Percentiles rank a stretch among this genome's conserved stretches.
These are phyloP conservation scores for Pseudogymnoascus sp. DNA, from an alignment of 2,329 filamentous ascomycete species.

Conservation along the genomic window DNA sequence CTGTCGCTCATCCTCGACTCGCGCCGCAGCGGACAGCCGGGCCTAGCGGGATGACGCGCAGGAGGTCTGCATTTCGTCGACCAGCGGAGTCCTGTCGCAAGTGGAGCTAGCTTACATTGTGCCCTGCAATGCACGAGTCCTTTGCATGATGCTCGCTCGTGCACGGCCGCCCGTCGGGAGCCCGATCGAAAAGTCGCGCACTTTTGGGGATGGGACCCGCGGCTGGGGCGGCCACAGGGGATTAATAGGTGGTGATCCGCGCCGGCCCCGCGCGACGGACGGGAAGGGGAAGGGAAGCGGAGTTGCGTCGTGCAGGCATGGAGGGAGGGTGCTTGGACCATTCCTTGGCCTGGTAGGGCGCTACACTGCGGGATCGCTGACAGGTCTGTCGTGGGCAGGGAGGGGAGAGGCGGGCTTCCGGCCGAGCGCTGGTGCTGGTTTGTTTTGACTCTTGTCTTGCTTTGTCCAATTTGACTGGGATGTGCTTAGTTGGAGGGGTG, in stretches of 20 bases:
- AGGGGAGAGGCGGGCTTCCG: neutral
- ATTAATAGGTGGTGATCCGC: constrained; percentile 1
- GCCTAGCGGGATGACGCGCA: constrained; percentile 5
- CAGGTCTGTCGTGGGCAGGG: neutral
- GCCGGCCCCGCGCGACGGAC: neutral
- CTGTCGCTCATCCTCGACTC: neutral
- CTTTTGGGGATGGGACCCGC: neutral
- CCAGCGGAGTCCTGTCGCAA: neutral
- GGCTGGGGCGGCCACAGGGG: constrained; percentile 2
- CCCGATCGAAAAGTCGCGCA: constrained; percentile 3
- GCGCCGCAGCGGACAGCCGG: constrained; percentile 3
- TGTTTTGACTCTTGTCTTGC: neutral
- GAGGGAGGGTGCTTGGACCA: neutral
- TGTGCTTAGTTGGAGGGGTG: neutral
- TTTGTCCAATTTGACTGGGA: neutral
- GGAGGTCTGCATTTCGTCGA: neutral
- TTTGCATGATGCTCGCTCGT: neutral
- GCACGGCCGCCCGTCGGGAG: neutral
- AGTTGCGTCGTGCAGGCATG: neutral
- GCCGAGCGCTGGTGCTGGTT: neutral
- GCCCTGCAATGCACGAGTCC: neutral
- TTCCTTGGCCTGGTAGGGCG: neutral
- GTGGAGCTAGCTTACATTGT: neutral
- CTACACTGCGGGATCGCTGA: neutral
- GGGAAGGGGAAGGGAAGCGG: neutral